Conservation (phyloP, 1,284 basidiomycete species). For the Fomitopsis betulina region DNA sequence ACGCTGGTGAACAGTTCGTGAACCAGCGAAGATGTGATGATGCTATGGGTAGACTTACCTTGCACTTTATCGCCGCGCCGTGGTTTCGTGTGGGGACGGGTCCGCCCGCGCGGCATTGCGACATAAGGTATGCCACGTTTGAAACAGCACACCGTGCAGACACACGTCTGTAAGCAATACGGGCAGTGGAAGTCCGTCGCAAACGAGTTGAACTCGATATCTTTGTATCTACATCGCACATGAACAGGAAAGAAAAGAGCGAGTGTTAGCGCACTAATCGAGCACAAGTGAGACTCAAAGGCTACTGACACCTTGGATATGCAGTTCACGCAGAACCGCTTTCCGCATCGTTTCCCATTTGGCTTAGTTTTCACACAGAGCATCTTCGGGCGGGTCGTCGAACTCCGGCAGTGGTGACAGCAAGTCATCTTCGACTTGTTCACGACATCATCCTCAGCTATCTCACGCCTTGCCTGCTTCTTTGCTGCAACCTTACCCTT, state of each 20-base stretch:
- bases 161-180: constrained; percentile 20
- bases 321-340: constrained; percentile 23
- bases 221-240: constrained; percentile 17
- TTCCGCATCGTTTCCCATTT: constrained; percentile 16
- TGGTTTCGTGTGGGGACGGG: neutral
- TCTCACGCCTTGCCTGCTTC: neutral
- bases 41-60: neutral
- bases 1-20: neutral
- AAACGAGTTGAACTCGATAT: constrained; percentile 20
- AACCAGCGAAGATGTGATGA: neutral
- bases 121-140: constrained; percentile 23
- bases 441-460: neutral
- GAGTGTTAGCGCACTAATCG: too few species aligned
- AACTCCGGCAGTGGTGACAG: constrained; percentile 26
- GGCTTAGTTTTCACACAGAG: constrained; percentile 18
- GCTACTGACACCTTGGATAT: constrained; percentile 20
- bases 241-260: too few species aligned
- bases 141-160: constrained; percentile 22
- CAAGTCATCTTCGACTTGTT: constrained; percentile 9
- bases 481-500: neutral
- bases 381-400: constrained; percentile 21
- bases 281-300: neutral
- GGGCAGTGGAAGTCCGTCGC: constrained; percentile 21
- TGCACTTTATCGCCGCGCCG: neutral
- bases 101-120: constrained; percentile 9